These are phyloP conservation scores for Podaxis sp. DNA, from an alignment of 768 basidiomycete genomes.

Conservation along the genomic window DNA sequence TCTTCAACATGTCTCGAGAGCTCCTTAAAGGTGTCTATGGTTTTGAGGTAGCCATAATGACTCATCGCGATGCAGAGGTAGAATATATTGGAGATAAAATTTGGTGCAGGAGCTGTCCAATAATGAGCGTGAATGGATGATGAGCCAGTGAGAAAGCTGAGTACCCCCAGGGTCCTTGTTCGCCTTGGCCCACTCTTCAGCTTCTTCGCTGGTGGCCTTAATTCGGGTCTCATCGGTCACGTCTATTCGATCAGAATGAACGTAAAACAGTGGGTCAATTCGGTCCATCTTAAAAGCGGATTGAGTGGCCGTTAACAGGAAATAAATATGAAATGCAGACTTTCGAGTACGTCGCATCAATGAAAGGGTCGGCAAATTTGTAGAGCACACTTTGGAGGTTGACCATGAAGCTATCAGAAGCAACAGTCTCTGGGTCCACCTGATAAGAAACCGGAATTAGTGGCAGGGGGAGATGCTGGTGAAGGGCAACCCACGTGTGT, in stretches of 20 bases:
- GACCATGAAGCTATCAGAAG: conserved; percentile 90
- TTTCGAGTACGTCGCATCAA: conserved; percentile 90
- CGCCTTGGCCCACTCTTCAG: conserved; percentile 63
- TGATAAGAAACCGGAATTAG: conserved; percentile 25
- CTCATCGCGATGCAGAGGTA: conserved; percentile 85
- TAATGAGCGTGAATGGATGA: not conserved
- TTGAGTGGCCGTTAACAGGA: not conserved
- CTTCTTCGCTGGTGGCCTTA: conserved; percentile 89
- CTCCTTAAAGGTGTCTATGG: conserved; percentile 74
- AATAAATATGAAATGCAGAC: conserved; percentile 34
- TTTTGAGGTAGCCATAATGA: conserved; percentile 85
- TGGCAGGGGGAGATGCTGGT: not conserved
- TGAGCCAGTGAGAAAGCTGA: not conserved
- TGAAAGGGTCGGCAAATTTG: conserved; percentile 90
- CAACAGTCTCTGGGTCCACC: conserved; percentile 85
- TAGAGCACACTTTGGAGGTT: conserved; percentile 84
- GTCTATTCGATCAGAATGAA: conserved; percentile 68
- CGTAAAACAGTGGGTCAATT: conserved; percentile 83
- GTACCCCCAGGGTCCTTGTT: conserved; percentile 47
- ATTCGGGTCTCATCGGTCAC: conserved; percentile 91
- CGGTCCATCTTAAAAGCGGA: conserved; percentile 69
- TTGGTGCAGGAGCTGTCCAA: conserved; percentile 59
- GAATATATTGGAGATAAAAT: conserved; percentile 96
- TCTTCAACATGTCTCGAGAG: conserved; percentile 76
- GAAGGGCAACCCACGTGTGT: conserved; percentile 60